Percentiles rank a stretch among this genome's conserved stretches.
Conservation (phyloP, 2,329 filamentous ascomycete genomes). For the Ophiocordyceps unilateralis region DNA sequence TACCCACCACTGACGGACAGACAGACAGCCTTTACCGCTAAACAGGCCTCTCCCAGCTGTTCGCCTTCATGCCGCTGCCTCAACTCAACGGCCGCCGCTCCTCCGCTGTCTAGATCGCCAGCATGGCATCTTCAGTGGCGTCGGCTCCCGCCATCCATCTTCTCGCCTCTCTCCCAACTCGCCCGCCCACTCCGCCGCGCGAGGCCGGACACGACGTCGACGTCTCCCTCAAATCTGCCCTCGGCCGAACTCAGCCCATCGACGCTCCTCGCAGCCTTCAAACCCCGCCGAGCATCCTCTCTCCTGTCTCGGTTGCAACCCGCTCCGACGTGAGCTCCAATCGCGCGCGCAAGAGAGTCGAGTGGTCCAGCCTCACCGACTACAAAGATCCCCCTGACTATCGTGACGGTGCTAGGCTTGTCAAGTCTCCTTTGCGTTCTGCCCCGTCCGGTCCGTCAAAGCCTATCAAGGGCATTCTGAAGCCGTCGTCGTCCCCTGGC, state of each 20-base stretch:
- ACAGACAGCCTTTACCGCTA: neutral
- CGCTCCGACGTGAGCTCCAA: constrained; percentile 25
- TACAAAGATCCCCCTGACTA: constrained; percentile 36
- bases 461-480: constrained; percentile 58
- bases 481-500: constrained; percentile 39
- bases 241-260: constrained; percentile 18
- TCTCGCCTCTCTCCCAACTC: constrained; percentile 35
- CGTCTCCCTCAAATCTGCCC: constrained; percentile 15
- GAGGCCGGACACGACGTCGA: constrained; percentile 26
- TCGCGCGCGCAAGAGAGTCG: constrained; percentile 34
- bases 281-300: constrained; percentile 33
- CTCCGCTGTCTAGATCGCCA: constrained; percentile 20
- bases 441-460: constrained; percentile 21
- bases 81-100: constrained; percentile 2
- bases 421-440: constrained; percentile 23
- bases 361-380: constrained; percentile 38
- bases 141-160: constrained; percentile 15
- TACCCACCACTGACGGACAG: neutral
- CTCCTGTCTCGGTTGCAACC: constrained; percentile 22
- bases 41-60: neutral
- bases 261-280: constrained; percentile 21
- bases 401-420: constrained; percentile 16
- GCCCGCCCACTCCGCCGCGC: constrained; percentile 52
- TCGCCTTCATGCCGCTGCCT: constrained; percentile 2
- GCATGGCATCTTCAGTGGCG: constrained; percentile 23